These are phyloP conservation scores for Baudoinia panamericana DNA, from an alignment of 495 filamentous ascomycete species.

Conservation along the genomic window DNA sequence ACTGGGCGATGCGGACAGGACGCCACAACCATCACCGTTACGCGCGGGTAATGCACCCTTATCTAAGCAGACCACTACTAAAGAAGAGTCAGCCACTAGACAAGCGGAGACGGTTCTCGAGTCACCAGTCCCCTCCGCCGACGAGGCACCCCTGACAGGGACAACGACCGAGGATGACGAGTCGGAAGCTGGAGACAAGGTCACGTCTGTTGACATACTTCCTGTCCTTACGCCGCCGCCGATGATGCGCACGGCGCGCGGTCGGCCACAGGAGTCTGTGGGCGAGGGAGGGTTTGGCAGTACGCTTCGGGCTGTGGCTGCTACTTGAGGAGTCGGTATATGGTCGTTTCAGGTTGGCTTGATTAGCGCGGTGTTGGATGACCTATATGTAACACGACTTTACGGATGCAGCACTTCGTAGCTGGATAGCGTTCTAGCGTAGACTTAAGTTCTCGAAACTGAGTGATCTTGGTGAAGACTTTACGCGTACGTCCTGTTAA, in stretches of 20 bases:
- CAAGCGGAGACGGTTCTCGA: neutral
- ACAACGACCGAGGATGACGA: neutral
- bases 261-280: neutral
- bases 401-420: too few relatives aligned
- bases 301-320: neutral
- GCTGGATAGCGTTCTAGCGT: too few relatives aligned
- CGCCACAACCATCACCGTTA: too few relatives aligned
- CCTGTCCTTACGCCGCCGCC: neutral
- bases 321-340: neutral
- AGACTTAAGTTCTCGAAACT: too few relatives aligned
- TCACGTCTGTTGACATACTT: neutral
- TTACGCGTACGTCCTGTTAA: too few relatives aligned
- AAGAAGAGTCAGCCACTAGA: neutral
- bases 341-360: neutral
- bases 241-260: neutral
- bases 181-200: neutral
- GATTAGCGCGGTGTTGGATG: slow-evolving; percentile 1
- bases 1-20: too few relatives aligned
- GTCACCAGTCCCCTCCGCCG: neutral
- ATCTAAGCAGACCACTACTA: neutral
- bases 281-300: neutral
- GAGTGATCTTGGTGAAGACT: too few relatives aligned
- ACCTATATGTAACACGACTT: neutral
- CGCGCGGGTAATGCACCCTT: too few relatives aligned
- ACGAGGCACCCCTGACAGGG: neutral